These are phyloP conservation scores for Angomonas ambiguus DNA, from an alignment of 208 protist species.

Conservation along the genomic window DNA sequence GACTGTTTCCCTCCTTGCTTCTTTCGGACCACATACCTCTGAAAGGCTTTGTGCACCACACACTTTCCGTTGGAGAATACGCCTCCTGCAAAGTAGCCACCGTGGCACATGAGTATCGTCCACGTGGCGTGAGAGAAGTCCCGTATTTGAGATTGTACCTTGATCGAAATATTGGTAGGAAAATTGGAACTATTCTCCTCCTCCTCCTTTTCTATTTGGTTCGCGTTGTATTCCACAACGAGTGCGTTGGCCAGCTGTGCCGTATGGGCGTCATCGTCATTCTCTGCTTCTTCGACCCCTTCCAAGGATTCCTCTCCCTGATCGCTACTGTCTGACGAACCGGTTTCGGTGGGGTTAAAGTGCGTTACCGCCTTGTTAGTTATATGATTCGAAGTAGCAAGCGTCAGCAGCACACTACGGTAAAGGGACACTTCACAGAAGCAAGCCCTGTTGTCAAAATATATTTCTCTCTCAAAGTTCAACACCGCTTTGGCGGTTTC, in stretches of 20 bases:
- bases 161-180: constrained; percentile 23
- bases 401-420: constrained; percentile 50
- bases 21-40: constrained; percentile 90
- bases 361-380: constrained; percentile 11
- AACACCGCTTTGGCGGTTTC: constrained; percentile 37
- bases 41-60: constrained; percentile 80
- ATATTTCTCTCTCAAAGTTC: constrained; percentile 26
- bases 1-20: constrained; percentile 91
- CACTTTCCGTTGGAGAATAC: constrained; percentile 55
- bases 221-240: constrained; percentile 58
- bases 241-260: constrained; percentile 57
- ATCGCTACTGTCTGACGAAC: background rate
- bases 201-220: constrained; percentile 43
- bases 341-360: background rate
- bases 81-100: constrained; percentile 86
- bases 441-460: constrained; percentile 47
- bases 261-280: constrained; percentile 8
- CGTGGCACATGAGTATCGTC: constrained; percentile 84
- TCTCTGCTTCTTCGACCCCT: constrained; percentile 9
- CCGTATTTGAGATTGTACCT: constrained; percentile 28
- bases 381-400: constrained; percentile 19
- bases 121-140: constrained; percentile 36
- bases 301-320: background rate
- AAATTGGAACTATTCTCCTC: constrained; percentile 24
- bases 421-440: constrained; percentile 56